Evolutionary conservation across 345 rosid species (phyloP).

Genomic region (Euphorbia lathyris): DNA sequence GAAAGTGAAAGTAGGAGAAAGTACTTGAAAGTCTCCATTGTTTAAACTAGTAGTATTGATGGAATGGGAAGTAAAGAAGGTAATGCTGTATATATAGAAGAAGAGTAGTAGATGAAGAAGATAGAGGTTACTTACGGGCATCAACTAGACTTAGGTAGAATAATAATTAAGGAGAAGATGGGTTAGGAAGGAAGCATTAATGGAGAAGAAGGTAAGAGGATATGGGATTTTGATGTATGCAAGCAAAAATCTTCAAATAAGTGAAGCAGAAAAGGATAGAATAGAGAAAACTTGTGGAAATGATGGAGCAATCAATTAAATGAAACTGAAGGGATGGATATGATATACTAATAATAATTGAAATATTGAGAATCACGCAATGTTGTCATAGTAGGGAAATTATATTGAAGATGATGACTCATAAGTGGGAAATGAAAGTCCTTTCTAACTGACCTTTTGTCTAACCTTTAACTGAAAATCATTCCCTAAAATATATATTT

Average conservation of each 20-base stretch:
- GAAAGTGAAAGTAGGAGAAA: conserved; percentile 34
- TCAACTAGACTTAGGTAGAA: conserved; percentile 23
- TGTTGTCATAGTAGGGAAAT: background rate
- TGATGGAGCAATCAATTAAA: background rate
- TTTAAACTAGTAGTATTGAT: background rate
- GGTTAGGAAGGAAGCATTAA: conserved; percentile 13
- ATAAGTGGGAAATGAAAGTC: conserved; percentile 20
- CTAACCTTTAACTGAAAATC: conserved; percentile 26
- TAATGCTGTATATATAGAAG: conserved; percentile 27
- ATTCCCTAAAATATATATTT: background rate
- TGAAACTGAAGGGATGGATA: background rate
- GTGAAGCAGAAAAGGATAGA: background rate
- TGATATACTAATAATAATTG: background rate
- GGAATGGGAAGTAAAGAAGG: conserved; percentile 8
- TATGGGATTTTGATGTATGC: background rate
- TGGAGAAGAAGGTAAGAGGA: conserved; percentile 11
- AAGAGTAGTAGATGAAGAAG: conserved; percentile 31
- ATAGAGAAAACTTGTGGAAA: conserved; percentile 7
- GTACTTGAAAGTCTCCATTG: conserved; percentile 22
- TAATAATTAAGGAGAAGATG: conserved; percentile 7
- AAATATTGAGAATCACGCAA: conserved; percentile 32
- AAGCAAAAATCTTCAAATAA: conserved; percentile 12
- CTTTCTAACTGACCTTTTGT: conserved; percentile 20
- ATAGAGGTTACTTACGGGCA: conserved; percentile 48
- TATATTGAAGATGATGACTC: background rate